Percentiles rank a stretch among this genome's conserved stretches.
Conservation (phyloP, 371 early-diverging fungal species). For the Mucor indicus region DNA sequence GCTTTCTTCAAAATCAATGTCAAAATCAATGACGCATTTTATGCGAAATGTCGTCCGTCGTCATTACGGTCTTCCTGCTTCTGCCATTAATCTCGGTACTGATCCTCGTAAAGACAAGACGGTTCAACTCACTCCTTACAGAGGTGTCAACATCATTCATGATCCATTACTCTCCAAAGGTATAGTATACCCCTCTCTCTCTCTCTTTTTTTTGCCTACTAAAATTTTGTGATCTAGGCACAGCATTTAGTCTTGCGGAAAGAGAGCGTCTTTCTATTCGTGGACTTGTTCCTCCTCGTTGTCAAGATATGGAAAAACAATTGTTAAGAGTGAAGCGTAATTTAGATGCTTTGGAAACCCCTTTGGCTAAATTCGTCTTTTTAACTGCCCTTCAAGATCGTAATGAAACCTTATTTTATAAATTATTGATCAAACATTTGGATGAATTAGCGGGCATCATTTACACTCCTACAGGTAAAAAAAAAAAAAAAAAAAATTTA, state of each 20-base stretch:
- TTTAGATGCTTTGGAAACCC: slow-evolving; percentile 54
- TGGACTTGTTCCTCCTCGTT: slow-evolving; percentile 64
- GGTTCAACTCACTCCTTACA: slow-evolving; percentile 50
- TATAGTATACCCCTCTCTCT: slow-evolving; percentile 2
- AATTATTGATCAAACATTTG: slow-evolving; percentile 57
- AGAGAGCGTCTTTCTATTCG: slow-evolving; percentile 64
- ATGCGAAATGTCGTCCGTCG: too few species aligned
- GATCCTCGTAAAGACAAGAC: slow-evolving; percentile 60
- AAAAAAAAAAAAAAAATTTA: neutral
- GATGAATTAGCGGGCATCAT: slow-evolving; percentile 50
- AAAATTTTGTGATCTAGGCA: too few species aligned
- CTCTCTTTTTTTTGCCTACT: too few species aligned
- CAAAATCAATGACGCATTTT: too few species aligned
- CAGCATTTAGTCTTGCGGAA: slow-evolving; percentile 63
- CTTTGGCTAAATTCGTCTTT: slow-evolving; percentile 59
- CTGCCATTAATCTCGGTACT: slow-evolving; percentile 24
- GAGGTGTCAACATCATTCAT: slow-evolving; percentile 60
- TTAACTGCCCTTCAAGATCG: slow-evolving; percentile 52
- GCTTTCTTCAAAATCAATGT: too few species aligned
- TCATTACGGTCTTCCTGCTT: slow-evolving; percentile 19
- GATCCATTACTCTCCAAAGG: slow-evolving; percentile 61
- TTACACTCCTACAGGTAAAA: slow-evolving; percentile 49
- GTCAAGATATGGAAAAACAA: slow-evolving; percentile 66
- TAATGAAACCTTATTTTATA: slow-evolving; percentile 67
- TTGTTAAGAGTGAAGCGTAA: slow-evolving; percentile 58